Conservation (phyloP, 2,329 filamentous ascomycete genomes). For the Aureobasidium musti region DNA sequence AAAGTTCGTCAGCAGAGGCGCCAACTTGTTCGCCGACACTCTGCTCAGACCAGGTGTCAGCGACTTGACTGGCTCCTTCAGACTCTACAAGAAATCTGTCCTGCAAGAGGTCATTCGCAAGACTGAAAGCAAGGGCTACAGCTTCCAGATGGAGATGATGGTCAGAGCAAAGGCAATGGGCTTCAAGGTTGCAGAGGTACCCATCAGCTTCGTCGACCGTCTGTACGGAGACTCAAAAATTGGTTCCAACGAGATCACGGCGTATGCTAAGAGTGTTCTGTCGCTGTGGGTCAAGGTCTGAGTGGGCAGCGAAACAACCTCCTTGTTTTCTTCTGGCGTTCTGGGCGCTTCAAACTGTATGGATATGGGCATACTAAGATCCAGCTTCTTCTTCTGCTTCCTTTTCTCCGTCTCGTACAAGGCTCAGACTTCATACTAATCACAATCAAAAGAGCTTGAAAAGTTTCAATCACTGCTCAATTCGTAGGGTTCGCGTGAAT, state of each 20-base stretch:
- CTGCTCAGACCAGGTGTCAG: conserved; percentile 90
- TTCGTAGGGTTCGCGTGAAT: background rate
- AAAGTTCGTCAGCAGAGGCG: conserved; percentile 76
- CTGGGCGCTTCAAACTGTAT: background rate
- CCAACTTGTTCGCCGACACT: conserved; percentile 94
- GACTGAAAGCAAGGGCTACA: conserved; percentile 96
- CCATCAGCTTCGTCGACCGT: conserved; percentile 93
- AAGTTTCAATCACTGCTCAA: background rate
- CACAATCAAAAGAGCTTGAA: background rate
- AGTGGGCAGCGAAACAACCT: background rate
- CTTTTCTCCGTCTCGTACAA: background rate
- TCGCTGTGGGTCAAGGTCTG: conserved; percentile 55
- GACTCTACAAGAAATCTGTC: conserved; percentile 89
- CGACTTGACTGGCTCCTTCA: conserved; percentile 91
- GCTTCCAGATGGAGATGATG: conserved; percentile 99
- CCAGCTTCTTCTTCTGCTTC: conserved; percentile 20
- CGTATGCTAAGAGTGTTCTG: conserved; percentile 75
- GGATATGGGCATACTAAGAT: conserved; percentile 3
- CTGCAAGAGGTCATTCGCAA: conserved; percentile 85
- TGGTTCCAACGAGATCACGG: conserved; percentile 91
- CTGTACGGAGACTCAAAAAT: conserved; percentile 95
- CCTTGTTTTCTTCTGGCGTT: conserved; percentile 19
- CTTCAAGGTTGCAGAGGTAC: conserved; percentile 89
- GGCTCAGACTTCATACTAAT: conserved; percentile 1
- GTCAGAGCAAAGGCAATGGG: conserved; percentile 96